Evolutionary conservation across 495 filamentous ascomycete genomes (phyloP).

Genomic region (Podospora fimiseda): DNA sequence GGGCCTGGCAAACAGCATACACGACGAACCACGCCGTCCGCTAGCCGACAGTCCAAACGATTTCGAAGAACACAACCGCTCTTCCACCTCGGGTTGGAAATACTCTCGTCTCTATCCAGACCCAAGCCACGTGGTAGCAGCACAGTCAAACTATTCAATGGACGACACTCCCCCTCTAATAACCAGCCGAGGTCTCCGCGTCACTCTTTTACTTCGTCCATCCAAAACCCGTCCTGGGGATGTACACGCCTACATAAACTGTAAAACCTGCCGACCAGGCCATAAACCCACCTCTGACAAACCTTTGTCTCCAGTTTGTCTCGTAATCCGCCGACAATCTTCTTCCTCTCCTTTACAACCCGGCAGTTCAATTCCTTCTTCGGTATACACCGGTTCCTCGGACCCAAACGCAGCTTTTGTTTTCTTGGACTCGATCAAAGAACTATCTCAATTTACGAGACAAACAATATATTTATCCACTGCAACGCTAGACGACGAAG

Average conservation of each 20-base stretch:
- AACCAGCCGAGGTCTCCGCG: slow-evolving; percentile 18
- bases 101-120: slow-evolving; percentile 13
- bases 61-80: slow-evolving; percentile 19
- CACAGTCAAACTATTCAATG: neutral
- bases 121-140: neutral
- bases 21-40: slow-evolving; percentile 9
- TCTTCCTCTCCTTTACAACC: neutral
- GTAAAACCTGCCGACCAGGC: slow-evolving; percentile 8
- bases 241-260: slow-evolving; percentile 22
- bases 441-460: slow-evolving; percentile 12
- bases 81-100: slow-evolving; percentile 17
- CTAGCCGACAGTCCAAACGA: slow-evolving; percentile 19
- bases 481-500: slow-evolving; percentile 2
- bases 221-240: slow-evolving; percentile 2
- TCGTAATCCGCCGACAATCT: slow-evolving; percentile 11
- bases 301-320: slow-evolving; percentile 13
- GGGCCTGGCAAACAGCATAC: neutral
- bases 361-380: neutral
- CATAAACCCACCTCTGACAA: neutral
- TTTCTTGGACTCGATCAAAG: slow-evolving; percentile 9
- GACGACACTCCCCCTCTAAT: slow-evolving; percentile 22
- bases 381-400: slow-evolving; percentile 15
- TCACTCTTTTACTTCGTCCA: slow-evolving; percentile 12
- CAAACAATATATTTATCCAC: slow-evolving; percentile 19
- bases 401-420: slow-evolving; percentile 18